These are phyloP conservation scores for Glycyrrhiza uralensis DNA, from an alignment of 306 rosid genomes.

Conservation along the genomic window DNA sequence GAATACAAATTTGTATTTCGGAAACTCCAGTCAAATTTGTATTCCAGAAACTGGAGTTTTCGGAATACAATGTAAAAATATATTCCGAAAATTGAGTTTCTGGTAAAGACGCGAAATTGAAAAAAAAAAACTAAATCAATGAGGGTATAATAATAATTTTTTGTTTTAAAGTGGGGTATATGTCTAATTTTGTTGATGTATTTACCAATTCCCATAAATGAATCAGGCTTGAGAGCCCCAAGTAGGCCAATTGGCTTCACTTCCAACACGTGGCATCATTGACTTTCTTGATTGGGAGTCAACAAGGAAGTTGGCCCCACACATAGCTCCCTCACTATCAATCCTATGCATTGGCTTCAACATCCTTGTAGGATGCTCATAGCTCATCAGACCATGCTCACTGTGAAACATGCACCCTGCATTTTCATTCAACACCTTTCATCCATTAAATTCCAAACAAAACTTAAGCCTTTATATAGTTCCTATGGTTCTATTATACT, in stretches of 20 bases:
- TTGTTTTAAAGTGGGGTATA: no score
- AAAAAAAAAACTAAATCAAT: no score
- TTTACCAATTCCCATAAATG: no score
- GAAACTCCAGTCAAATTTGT: no score
- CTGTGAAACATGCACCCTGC: constrained; percentile 95
- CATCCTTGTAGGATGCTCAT: constrained; percentile 80
- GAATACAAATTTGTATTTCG: no score
- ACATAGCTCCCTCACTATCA: constrained; percentile 87
- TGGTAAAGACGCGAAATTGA: no score
- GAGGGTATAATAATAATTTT: no score
- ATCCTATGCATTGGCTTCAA: constrained; percentile 84
- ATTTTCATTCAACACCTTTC: neutral
- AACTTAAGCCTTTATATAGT: neutral
- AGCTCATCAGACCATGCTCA: constrained; percentile 73
- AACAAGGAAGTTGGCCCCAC: constrained; percentile 89
- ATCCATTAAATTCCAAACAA: neutral
- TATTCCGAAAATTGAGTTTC: no score
- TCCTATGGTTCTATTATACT: neutral
- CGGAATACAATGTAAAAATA: no score
- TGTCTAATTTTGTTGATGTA: no score
- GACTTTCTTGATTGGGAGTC: constrained; percentile 62
- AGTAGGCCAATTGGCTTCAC: constrained; percentile 85
- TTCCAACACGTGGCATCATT: constrained; percentile 91
- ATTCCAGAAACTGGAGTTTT: no score
- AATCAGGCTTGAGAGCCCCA: constrained; percentile 56